Base-by-base conservation (phyloP, 2,329 filamentous ascomycete species). In the Pseudonectria buxi region DNA sequence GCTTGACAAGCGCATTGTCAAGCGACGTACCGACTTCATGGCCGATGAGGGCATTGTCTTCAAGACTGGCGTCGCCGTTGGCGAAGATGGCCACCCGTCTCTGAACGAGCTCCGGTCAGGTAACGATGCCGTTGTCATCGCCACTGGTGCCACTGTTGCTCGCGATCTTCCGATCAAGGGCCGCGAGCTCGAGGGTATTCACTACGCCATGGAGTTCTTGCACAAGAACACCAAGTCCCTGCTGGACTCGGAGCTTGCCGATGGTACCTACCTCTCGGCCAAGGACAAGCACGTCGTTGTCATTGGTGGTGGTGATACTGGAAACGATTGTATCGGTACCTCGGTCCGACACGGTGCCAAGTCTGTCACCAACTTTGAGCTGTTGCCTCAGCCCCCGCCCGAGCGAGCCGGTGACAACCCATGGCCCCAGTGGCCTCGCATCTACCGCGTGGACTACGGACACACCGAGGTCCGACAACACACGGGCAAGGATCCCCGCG, bases 151-250 rank as follows among this genome's bases (percentile, higher is more conserved):
- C 26, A 95, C 90, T 15, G 87, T 95, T 43, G 86, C 87, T 39
- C 86, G 90, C 63, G 89, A 96, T 60, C 74, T 95, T 36, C 88
- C 88, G 44, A 94, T 95, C 56, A 85, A 88, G 57, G 84, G 84
- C 53, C 86, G 90, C 52, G 85, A 87, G 59, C 72, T 95, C 7
- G 80, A 90, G 31, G 90, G 90, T 35, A 85, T 96, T 39, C 89
- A 96, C 68, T 95, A 84, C 55, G 90, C 90, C 49, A 96, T 95
- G 90, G 82, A 95, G 64, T 95, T 95, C 74, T 63, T 96, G 57
- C 88, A 95, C 74, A 84, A 84, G 69, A 96, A 96, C 72, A 96
- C 90, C 61, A 95, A 95, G 73, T 95, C 89, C 18, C 78, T 96
- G 6, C 83, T 95, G 34, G 90, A 96, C 69, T 95, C 89, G 10